phyloP scores from a whole-genome alignment of 371 early-diverging fungal species.

The Massospora cicadina region DNA sequence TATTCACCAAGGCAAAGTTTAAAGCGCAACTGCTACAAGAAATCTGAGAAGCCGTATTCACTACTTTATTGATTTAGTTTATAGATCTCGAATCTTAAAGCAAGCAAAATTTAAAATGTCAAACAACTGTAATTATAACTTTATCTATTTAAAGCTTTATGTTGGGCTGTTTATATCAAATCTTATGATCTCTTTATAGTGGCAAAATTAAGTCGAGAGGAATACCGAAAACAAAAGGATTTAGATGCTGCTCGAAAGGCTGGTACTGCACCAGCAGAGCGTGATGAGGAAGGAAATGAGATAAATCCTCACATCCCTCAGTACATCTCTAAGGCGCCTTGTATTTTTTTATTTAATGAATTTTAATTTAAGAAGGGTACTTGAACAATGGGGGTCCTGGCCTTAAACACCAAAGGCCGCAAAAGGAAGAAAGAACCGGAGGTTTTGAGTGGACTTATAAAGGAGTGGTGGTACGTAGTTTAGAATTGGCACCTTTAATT shows the following conservation, averaged over 20 bases:
- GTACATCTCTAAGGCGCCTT: constrained; percentile 89
- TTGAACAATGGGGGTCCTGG: constrained; percentile 70
- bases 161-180: too few relatives aligned
- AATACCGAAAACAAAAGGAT: constrained; percentile 69
- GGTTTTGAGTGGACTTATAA: not conserved
- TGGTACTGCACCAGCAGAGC: constrained; percentile 76
- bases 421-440: constrained; percentile 18
- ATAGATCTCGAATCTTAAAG: too few relatives aligned
- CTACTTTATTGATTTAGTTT: too few relatives aligned
- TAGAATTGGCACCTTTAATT: not conserved
- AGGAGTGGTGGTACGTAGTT: not conserved
- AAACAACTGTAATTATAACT: too few relatives aligned
- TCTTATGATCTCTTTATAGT: too few relatives aligned
- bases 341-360: constrained; percentile 17
- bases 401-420: constrained; percentile 62
- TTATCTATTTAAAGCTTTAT: too few relatives aligned
- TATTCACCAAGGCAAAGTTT: too few relatives aligned
- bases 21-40: too few relatives aligned
- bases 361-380: constrained; percentile 37
- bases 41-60: too few relatives aligned
- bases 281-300: constrained; percentile 79
- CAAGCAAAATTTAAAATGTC: too few relatives aligned
- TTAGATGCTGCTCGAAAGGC: constrained; percentile 79
- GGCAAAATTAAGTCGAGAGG: constrained; percentile 57
- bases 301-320: constrained; percentile 98